These are phyloP conservation scores for Azolla pinnata DNA, from an alignment of 75 land plant species.

Conservation along the genomic window DNA sequence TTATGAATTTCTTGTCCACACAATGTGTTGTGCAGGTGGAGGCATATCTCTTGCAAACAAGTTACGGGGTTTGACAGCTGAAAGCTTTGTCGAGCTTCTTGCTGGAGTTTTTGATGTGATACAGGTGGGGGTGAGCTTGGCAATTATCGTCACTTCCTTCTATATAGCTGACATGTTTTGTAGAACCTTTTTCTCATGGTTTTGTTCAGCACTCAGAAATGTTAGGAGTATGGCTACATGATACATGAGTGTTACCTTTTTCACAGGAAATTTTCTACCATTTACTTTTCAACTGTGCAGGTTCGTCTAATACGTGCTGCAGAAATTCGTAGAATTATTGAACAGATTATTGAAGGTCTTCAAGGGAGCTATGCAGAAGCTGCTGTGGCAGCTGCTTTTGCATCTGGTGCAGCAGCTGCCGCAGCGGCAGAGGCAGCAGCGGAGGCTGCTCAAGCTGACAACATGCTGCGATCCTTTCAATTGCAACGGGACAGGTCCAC, in stretches of 20 bases:
- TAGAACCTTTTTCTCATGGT: too few species aligned
- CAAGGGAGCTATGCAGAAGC: conserved; percentile 81
- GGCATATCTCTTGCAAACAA: conserved; percentile 83
- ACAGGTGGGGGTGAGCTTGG: conserved; percentile 79
- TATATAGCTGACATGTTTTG: too few species aligned
- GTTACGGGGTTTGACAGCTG: conserved; percentile 74
- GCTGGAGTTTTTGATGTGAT: conserved; percentile 67
- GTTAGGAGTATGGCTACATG: too few species aligned
- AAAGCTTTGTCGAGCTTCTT: conserved; percentile 79
- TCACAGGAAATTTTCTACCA: too few species aligned
- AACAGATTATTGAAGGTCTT: conserved; percentile 78
- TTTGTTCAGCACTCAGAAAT: too few species aligned
- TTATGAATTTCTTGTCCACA: too few species aligned
- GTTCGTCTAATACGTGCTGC: conserved; percentile 74
- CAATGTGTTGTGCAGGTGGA: conserved; percentile 55
- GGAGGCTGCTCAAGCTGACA: conserved; percentile 44
- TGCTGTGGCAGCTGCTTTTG: conserved; percentile 77
- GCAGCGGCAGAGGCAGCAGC: conserved; percentile 55
- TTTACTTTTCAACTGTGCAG: too few species aligned
- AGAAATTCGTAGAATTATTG: conserved; percentile 72
- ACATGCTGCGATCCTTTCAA: not conserved
- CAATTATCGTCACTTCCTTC: too few species aligned
- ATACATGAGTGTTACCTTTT: too few species aligned
- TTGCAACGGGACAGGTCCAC: not conserved
- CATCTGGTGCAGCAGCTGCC: conserved; percentile 51